Conservation (phyloP, 169 alveolate species). For the Blepharisma undulans region DNA sequence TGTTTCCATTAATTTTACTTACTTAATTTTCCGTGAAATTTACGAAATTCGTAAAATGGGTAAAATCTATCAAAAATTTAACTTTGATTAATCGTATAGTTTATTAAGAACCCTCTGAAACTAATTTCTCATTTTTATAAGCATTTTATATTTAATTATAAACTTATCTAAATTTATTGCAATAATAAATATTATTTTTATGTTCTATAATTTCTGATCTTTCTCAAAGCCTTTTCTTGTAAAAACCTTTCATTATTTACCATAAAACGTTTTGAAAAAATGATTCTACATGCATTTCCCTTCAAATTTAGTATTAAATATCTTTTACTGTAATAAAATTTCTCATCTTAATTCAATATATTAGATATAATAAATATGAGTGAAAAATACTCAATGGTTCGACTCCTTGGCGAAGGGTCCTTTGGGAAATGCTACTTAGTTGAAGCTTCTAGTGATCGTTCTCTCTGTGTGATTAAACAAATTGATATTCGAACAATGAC, state of each 20-base stretch:
- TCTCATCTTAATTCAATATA: neutral
- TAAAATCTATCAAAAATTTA: no score
- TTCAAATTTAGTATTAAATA: no score
- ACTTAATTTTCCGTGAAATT: neutral
- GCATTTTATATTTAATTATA: no score
- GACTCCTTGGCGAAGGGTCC: conserved; percentile 88
- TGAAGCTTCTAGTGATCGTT: conserved; percentile 61
- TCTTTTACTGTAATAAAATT: neutral
- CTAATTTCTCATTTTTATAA: no score
- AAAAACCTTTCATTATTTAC: no score
- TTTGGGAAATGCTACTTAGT: conserved; percentile 85
- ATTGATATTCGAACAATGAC: conserved; percentile 74
- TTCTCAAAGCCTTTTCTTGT: no score
- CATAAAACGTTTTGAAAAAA: no score
- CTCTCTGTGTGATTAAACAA: conserved; percentile 79
- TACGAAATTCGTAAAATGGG: neutral
- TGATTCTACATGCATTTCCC: neutral
- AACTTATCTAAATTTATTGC: no score
- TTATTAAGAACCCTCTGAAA: no score
- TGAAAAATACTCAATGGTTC: conserved; percentile 78
- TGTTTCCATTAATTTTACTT: neutral
- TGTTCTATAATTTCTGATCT: no score
- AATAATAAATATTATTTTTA: no score
- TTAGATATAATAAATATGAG: neutral
- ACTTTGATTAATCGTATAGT: no score